Evolutionary conservation across 225 moss, liverwort and hornwort species (phyloP), one percentile per base, ranked within the genome.

Genomic region (Straminergon stramineum): DNA sequence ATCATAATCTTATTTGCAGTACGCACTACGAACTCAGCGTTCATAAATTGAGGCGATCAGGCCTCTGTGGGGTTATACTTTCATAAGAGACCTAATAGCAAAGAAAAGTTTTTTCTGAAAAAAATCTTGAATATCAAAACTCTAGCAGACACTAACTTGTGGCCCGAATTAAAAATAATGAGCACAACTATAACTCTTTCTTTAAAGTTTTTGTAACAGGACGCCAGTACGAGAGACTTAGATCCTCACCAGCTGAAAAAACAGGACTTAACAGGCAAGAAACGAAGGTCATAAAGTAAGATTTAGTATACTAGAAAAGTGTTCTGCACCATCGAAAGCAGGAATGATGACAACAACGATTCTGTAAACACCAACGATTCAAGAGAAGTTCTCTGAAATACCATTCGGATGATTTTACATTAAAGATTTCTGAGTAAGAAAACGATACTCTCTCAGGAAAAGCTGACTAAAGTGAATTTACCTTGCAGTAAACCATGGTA

Each of bases 401-500:
- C 37, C 65, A 58, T 86, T 81, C 55, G 79, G 63, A 64, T 89
- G 68, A 60, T 28, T 78, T 63, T 6, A 77, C 31, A 82, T 45
- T 53, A 30, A 35, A 19, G 16, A 69, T 31, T 82, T 82, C 48
- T 48, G 55, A 76, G 48, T 39, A 74, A 79, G 51, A 70, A 77
- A 43, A 82, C 30, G 12, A 74, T 78, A 66, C 17, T 34, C 45
- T 79, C 45, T 45, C 24, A 60, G 39, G 67, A 77, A 84, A 79
- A 84, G 34, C n/a, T 63, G 56, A 66, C 56, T 57, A 15, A 75
- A 28, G 39, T 71, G 81, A 26, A 81, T 55, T 79, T 90, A 99
- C 97, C 96, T 99, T 99, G 87, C 96, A 96, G 89, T 95, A 99
- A 76, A 99, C 95, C 91, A 96, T 94, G 57, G 97, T 91, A 26